Conservation (phyloP, 176 grass and related monocot genomes). For the Saccharum spontaneum region DNA sequence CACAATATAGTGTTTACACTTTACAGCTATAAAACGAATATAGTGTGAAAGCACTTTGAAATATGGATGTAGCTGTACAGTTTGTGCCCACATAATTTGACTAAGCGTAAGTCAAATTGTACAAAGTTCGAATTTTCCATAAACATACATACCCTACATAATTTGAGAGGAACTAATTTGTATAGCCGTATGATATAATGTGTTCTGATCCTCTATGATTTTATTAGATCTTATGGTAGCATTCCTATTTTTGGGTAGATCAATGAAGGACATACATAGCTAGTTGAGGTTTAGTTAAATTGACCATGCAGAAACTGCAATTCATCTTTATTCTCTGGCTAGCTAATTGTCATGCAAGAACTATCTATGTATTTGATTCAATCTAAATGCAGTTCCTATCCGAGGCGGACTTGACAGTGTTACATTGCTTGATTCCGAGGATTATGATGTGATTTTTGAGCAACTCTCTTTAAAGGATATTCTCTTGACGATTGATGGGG, state of each 20-base stretch:
- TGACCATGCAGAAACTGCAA: slow-evolving; percentile 16
- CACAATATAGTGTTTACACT: background rate
- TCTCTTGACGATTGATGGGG: slow-evolving; percentile 58
- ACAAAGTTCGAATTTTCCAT: background rate
- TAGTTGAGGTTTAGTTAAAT: slow-evolving; percentile 17
- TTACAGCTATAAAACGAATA: background rate
- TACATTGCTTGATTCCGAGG: slow-evolving; percentile 55
- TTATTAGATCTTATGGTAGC: slow-evolving; percentile 12
- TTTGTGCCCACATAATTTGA: background rate
- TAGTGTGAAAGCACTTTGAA: background rate
- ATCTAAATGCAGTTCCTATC: slow-evolving; percentile 44
- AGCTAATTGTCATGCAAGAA: background rate
- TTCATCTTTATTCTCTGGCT: slow-evolving; percentile 4
- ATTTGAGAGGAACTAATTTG: background rate
- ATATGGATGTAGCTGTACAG: background rate
- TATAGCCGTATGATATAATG: background rate
- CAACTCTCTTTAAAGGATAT: slow-evolving; percentile 52
- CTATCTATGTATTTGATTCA: slow-evolving; percentile 29
- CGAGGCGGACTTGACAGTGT: slow-evolving; percentile 50
- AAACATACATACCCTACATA: background rate
- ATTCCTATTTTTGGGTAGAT: slow-evolving; percentile 24
- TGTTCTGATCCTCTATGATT: background rate
- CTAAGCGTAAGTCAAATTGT: background rate
- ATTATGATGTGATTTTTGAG: slow-evolving; percentile 31
- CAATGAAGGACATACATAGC: background rate